phyloP scores from a whole-genome alignment of 306 rosid genomes.

The Sophora flavescens region DNA sequence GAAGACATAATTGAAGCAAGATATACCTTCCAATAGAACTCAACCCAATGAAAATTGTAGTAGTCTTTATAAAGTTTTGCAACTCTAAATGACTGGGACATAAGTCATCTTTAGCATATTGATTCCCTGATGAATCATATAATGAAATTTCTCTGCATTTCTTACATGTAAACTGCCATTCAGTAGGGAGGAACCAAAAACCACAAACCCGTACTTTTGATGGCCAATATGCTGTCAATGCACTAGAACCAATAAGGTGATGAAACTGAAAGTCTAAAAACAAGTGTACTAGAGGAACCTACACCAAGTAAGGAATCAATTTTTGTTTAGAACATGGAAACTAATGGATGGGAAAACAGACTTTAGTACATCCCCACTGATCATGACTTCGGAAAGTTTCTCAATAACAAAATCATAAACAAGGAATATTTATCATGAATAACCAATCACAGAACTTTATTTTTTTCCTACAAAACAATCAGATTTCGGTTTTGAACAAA shows the following conservation, averaged over 20 bases:
- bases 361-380: not conserved
- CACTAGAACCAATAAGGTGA: slow-evolving; percentile 31
- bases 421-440: not conserved
- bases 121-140: slow-evolving; percentile 49
- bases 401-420: not conserved
- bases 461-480: not conserved
- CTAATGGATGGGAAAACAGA: not conserved
- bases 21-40: slow-evolving; percentile 81
- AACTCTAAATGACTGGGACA: slow-evolving; percentile 68
- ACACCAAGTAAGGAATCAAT: not conserved
- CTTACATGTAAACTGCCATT: slow-evolving; percentile 86
- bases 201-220: slow-evolving; percentile 72
- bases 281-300: slow-evolving; percentile 29
- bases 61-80: slow-evolving; percentile 57
- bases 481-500: slow-evolving; percentile 1
- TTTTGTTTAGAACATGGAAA: slow-evolving; percentile 19
- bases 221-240: slow-evolving; percentile 82
- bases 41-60: slow-evolving; percentile 77
- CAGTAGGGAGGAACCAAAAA: slow-evolving; percentile 81
- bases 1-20: slow-evolving; percentile 31
- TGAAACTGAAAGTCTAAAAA: slow-evolving; percentile 18
- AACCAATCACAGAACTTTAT: not conserved
- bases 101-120: slow-evolving; percentile 46
- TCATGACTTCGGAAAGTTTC: slow-evolving; percentile 2
- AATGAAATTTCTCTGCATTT: slow-evolving; percentile 62